These are phyloP conservation scores for Rutstroemia sp. DNA, from an alignment of 2,329 filamentous ascomycete genomes.

Conservation along the genomic window DNA sequence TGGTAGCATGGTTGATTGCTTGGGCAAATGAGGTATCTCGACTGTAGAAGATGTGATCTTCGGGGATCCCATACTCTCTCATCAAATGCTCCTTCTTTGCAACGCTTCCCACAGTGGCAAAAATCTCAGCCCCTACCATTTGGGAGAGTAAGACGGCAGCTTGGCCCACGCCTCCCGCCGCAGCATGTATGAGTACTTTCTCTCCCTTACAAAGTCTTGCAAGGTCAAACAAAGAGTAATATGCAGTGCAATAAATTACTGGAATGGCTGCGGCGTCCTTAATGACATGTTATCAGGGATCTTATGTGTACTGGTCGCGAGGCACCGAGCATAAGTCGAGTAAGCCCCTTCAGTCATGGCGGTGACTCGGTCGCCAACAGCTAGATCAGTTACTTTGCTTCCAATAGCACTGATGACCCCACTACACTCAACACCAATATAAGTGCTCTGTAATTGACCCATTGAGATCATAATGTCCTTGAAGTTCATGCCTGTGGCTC, in stretches of 20 bases:
- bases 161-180: slow-evolving; percentile 31
- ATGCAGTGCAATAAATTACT: slow-evolving; percentile 25
- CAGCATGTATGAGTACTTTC: slow-evolving; percentile 32
- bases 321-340: slow-evolving; percentile 26
- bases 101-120: slow-evolving; percentile 24
- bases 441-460: slow-evolving; percentile 28
- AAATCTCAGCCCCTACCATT: slow-evolving; percentile 29
- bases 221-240: slow-evolving; percentile 23
- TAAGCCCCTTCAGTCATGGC: slow-evolving; percentile 28
- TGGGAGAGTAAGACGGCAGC: slow-evolving; percentile 31
- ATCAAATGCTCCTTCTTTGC: slow-evolving; percentile 23
- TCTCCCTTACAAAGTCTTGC: slow-evolving; percentile 23
- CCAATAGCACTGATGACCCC: slow-evolving; percentile 30
- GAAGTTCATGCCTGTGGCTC: slow-evolving; percentile 31
- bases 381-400: slow-evolving; percentile 22
- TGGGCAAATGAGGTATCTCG: slow-evolving; percentile 27
- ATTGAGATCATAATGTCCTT: slow-evolving; percentile 31
- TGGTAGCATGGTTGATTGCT: slow-evolving; percentile 23
- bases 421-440: slow-evolving; percentile 31
- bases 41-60: slow-evolving; percentile 29
- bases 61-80: slow-evolving; percentile 24
- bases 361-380: slow-evolving; percentile 31
- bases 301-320: slow-evolving; percentile 21
- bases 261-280: slow-evolving; percentile 25
- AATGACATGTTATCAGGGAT: slow-evolving; percentile 22